phyloP scores from a whole-genome alignment of 768 basidiomycete genomes.

The Lyophyllum semitale region DNA sequence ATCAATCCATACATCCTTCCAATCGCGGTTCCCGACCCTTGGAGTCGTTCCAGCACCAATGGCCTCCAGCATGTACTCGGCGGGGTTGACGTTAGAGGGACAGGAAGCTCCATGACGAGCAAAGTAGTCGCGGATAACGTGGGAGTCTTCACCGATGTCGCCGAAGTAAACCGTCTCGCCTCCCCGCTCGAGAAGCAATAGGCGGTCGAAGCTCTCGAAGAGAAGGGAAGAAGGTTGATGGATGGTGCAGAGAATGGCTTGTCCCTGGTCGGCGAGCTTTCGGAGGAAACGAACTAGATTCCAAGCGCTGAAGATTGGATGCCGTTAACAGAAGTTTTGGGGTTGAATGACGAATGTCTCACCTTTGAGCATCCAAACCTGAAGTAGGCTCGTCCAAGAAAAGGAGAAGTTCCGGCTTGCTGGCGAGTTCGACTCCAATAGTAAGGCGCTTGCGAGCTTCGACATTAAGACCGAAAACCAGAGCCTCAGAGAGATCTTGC shows the following conservation, averaged over 20 bases:
- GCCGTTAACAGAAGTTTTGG: slow-evolving; percentile 53
- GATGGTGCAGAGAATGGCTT: slow-evolving; percentile 89
- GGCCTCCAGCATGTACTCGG: slow-evolving; percentile 80
- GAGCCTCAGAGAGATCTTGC: slow-evolving; percentile 80
- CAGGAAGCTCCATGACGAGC: slow-evolving; percentile 72
- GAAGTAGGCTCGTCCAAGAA: slow-evolving; percentile 61
- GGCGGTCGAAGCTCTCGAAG: slow-evolving; percentile 83
- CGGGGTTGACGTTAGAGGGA: slow-evolving; percentile 78
- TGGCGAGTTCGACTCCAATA: slow-evolving; percentile 89
- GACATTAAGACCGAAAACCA: slow-evolving; percentile 68
- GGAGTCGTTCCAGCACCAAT: slow-evolving; percentile 82
- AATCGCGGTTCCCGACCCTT: slow-evolving; percentile 76
- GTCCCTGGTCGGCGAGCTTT: slow-evolving; percentile 83
- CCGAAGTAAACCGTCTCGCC: slow-evolving; percentile 96
- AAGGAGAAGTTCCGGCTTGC: slow-evolving; percentile 78
- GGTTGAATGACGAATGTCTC: slow-evolving; percentile 6
- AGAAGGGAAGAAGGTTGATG: slow-evolving; percentile 86
- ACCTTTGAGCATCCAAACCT: slow-evolving; percentile 47
- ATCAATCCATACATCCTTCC: slow-evolving; percentile 84
- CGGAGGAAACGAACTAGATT: slow-evolving; percentile 79
- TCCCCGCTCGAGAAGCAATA: slow-evolving; percentile 70
- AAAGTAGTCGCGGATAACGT: slow-evolving; percentile 74
- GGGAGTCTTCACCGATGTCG: slow-evolving; percentile 77
- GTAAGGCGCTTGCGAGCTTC: slow-evolving; percentile 85
- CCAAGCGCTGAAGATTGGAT: slow-evolving; percentile 58